Evolutionary conservation across 768 basidiomycete species (phyloP).

Genomic region (Tricholoma saponaceum): DNA sequence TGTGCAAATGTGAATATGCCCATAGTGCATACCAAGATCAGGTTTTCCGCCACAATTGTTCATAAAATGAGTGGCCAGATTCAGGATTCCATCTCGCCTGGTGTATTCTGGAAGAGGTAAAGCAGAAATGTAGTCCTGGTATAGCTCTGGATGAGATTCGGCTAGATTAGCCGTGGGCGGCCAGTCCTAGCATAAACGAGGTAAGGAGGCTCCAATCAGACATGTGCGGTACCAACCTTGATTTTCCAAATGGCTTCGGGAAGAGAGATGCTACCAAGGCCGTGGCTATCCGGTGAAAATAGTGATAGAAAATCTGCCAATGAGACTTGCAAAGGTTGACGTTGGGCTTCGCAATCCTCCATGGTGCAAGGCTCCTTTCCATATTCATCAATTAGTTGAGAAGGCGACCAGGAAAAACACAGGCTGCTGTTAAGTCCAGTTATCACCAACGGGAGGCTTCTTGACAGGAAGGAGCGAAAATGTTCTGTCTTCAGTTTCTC

Average conservation of each 20-base stretch:
- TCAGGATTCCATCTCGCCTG: slow-evolving; percentile 80
- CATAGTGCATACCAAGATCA: slow-evolving; percentile 56
- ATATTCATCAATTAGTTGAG: too few relatives aligned
- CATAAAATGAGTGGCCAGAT: slow-evolving; percentile 87
- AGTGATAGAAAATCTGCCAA: not conserved
- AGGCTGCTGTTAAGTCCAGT: too few relatives aligned
- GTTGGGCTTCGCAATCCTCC: not conserved
- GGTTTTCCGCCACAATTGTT: too few relatives aligned
- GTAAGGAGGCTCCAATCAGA: not conserved
- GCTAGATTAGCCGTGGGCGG: too few relatives aligned
- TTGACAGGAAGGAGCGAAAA: not conserved
- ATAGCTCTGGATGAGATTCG: too few relatives aligned
- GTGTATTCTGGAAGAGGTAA: slow-evolving; percentile 87
- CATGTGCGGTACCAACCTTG: not conserved
- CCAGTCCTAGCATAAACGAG: slow-evolving; percentile 81
- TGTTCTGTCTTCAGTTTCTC: not conserved
- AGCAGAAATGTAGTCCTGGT: too few relatives aligned
- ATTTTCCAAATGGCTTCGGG: too few relatives aligned
- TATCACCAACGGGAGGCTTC: not conserved
- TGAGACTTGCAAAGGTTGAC: not conserved
- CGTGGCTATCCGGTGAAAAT: not conserved
- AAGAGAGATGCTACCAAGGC: not conserved
- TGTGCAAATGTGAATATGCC: slow-evolving; percentile 13
- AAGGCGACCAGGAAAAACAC: too few relatives aligned
- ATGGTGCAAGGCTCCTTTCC: not conserved